Base-by-base conservation (phyloP, 805 yeast species). In the Kluyveromyces dobzhanskii region DNA sequence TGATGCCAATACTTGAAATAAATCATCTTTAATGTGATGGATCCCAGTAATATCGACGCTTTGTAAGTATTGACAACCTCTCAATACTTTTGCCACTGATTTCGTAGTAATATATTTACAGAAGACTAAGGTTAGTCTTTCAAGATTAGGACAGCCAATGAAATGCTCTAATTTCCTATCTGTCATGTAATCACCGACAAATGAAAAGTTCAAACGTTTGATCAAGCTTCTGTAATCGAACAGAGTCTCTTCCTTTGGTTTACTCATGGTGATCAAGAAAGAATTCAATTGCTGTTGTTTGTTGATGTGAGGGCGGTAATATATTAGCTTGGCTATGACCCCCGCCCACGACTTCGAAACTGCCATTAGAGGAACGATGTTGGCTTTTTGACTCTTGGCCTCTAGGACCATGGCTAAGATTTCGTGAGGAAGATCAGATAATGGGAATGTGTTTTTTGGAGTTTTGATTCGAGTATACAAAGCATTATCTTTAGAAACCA, bases 41-140 rank as follows among this genome's bases (percentile, higher is more conserved):
- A 85, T 81, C 7, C 92, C 92, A 0, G 95, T 80, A 49, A 90
- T 69, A 62, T 90, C 97, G 36, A 90, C 79, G 31, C 94, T 82
- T 59, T 85, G 94, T 42, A 90, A 65, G 44, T 76, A 70, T 43
- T 71, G 70, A 59, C 95, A 86, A 16, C 76, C 76, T 37, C 65
- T 54, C 24, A 90, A 61, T 4, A 86, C 76, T 2, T 63, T 64
- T 2, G 80, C 67, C 26, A 90, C 72, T n/a, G 85, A 76, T 4
- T 37, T 49, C 46, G 78, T 76, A 0, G 83, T 62, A 18, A 90
- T 61, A 42, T 73, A 69, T 17, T 76, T 67, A 59, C 97, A 88
- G 52, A 83, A 82, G 9, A 87, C 87, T 35, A 90, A 66, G 0
- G 96, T 85, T 37, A 92, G 69, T 47, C 97, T 71, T 61, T 90